Evolutionary conservation across 2,329 filamentous ascomycete genomes (phyloP), one percentile per base, ranked within the genome.

Genomic region (Fusarium redolens): DNA sequence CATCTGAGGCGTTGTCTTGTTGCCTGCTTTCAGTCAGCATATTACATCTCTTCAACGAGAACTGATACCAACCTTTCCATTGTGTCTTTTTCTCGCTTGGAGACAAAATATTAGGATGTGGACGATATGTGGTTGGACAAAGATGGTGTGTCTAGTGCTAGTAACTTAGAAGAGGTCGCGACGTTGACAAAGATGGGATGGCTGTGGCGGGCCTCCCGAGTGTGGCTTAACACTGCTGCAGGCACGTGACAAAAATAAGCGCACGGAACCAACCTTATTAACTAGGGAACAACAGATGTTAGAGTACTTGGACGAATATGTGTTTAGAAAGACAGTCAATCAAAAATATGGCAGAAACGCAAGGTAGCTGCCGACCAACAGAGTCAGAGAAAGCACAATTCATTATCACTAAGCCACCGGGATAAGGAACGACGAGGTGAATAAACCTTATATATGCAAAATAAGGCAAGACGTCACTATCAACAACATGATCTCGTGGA

Each of bases 1-100:
- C 82, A 62, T 85, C 84, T 15, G 83, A 85, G 9, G 77, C 75
- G 30, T 77, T 79, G 33, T 65, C 57, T 31, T 71, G 51, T 28
- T 59, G 71, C 51, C 71, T 73, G 14, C 9, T 12, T 48, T 48
- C 22, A 40, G 44, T 73, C 28, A 73, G 71, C 35, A 61, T 18
- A 47, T 20, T 30, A 12, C 14, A 51, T 51, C 48, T n/a, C 12
- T 17, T 54, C n/a, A 28, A 25, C 15, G 8, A 20, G 8, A 20
- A 28, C 3, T 15, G 18, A 8, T 7, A 55, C 22, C 13, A 28
- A 72, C 71, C 57, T 72, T 48, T 68, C 63, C 55, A 61, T 44
- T 17, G 37, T 17, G 13, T 33, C 41, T 17, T 9, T 14, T 12
- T 57, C 13, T 25, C n/a, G 17, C 5, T 44, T 20, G 12, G 28